Conservation (phyloP, 2,329 filamentous ascomycete genomes). For the Colletotrichum sp. region DNA sequence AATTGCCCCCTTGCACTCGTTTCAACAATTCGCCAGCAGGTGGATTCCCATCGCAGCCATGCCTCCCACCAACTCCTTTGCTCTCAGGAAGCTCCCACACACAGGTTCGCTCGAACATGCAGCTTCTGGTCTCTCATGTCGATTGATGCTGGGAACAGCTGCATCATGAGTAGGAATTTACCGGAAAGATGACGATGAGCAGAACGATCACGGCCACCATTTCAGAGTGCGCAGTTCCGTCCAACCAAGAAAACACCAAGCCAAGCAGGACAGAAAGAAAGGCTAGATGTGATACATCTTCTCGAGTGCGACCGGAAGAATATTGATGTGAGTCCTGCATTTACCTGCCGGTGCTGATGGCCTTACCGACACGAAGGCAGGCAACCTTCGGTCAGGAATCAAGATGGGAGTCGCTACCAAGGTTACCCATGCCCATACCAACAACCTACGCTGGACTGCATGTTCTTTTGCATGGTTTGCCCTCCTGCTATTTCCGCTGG, state of each 20-base stretch:
- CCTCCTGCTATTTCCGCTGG: constrained; percentile 61
- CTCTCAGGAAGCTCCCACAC: background rate
- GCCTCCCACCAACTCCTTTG: background rate
- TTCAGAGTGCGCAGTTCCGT: background rate
- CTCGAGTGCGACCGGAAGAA: constrained; percentile 32
- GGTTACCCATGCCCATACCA: constrained; percentile 52
- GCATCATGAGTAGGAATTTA: accelerated
- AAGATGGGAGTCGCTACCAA: constrained; percentile 59
- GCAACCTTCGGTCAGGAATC: constrained; percentile 68
- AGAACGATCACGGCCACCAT: accelerated
- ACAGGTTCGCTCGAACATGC: background rate
- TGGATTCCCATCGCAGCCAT: background rate
- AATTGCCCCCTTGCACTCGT: background rate
- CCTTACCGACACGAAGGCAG: constrained; percentile 40
- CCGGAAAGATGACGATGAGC: accelerated
- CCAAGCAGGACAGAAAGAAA: constrained; percentile 17
- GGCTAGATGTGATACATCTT: background rate
- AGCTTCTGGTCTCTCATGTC: background rate
- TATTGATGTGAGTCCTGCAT: constrained; percentile 29
- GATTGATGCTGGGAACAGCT: background rate
- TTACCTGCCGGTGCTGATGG: background rate
- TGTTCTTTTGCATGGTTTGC: constrained; percentile 64
- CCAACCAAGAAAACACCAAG: constrained; percentile 15
- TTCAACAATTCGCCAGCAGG: background rate
- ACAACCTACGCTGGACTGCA: constrained; percentile 58